Evolutionary conservation across 2,329 filamentous ascomycete species (phyloP), one percentile per base, ranked within the genome.

Genomic region (Cadophora luteo-olivacea): DNA sequence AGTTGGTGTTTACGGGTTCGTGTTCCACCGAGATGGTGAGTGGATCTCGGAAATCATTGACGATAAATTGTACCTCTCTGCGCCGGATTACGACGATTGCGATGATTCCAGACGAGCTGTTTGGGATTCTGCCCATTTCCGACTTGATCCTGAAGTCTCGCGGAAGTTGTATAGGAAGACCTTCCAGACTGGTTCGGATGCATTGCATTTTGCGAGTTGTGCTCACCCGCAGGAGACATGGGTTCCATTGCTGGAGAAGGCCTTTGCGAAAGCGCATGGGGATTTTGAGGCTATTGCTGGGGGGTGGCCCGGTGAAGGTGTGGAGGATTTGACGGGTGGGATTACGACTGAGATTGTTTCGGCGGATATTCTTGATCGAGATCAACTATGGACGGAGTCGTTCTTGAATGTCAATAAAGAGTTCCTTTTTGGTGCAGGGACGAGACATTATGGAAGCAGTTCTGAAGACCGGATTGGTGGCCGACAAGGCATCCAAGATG

Each of bases 31-130:
- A 76, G 93, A 97, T 75, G 93, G 93, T 62, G 92, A 95, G 78
- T 97, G 93, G 94, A 91, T 94, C 64, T 92, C 93, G 73, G 93
- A 92, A 69, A 93, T 97, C 69, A 89, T 97, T 68, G 94, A 97
- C 76, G 94, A 97, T 79, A 96, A 96, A 80, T 84, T 97, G 1
- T 97, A 92, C 77, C 85, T 97, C 19, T 91, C 89, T 64, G 92
- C 91, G 2, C 91, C 92, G 3, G 90, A 92, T 75, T 97, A 93
- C 81, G 92, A 96, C 73, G 90, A 93, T 61, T 93, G 41, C 45
- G 45, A 51, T 48, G 41, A 51, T 32, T 36, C 41, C 16, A 14
- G 48, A 38, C 41, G 61, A 8, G 25, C 29, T 6, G 41, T 63
- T 12, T 63, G 41, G 61, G 61, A 63, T 22, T 48, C 48, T 22